Evolutionary conservation across 306 rosid genomes (phyloP), one percentile per base, ranked within the genome.

Genomic region (Senna siamea): DNA sequence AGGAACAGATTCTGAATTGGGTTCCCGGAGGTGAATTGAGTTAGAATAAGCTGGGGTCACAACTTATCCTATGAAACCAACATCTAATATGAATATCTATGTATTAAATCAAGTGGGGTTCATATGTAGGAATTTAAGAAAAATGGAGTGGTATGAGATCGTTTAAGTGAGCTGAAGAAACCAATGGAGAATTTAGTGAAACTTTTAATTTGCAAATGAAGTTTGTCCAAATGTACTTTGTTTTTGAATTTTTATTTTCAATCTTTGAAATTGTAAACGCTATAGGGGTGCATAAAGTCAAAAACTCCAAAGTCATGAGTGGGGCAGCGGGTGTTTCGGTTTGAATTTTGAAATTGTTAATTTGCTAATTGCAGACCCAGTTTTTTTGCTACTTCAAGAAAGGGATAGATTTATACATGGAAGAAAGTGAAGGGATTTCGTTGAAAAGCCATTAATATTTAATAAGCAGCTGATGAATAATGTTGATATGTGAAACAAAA

Each of bases 321-420:
- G 22, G 68, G 37, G 66, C 73, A n/a, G 52, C 23, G 70, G 70
- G 51, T 51, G 56, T 59, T 50, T 43, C 14, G 3, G 19, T 76
- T 80, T 80, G 65, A 69, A 80, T 72, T 66, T 80, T 67, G 77
- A 80, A 69, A 37, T 47, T 13, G 9, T 41, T 51, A 44, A 37
- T 59, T 59, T 30, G 41, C 7, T 59, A 35, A 69, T 9, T 28
- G 59, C 17, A 52, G 4, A 44, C 34, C 20, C 11, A 26, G 30
- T 26, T 26, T 26, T 26, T 1, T 26, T 26, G 30, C 30, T 26
- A 26, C 30, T 26, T 26, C 30, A 26, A 26, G 40, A 37, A 37
- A 37, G 40, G 5, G 40, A 37, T 7, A 37, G 8, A 37, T 37
- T 37, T 26, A 26, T 26, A 1, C n/a, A n/a, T n/a, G n/a, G n/a